phyloP scores from a whole-genome alignment of 2,329 filamentous ascomycete species.

The Westerdykella aurantiaca region DNA sequence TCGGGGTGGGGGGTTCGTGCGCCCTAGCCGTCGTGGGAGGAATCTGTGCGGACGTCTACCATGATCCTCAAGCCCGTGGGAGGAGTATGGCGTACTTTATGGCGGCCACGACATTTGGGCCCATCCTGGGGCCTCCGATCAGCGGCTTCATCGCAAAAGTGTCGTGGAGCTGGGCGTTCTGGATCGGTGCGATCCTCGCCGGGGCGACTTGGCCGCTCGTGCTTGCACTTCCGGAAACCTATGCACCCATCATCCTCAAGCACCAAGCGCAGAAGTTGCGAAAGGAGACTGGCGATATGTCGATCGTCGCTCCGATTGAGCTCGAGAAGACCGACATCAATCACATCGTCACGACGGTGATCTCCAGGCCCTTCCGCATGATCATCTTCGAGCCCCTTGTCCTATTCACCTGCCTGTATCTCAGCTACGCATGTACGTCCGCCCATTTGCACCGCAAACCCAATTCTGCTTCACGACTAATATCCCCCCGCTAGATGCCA shows the following conservation, averaged over 20 bases:
- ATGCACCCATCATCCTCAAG: conserved; percentile 41
- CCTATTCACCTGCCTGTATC: conserved; percentile 62
- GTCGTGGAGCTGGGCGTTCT: conserved; percentile 66
- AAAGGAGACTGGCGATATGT: conserved; percentile 48
- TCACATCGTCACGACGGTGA: conserved; percentile 61
- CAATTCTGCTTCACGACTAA: not conserved
- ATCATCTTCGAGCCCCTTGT: conserved; percentile 69
- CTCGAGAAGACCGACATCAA: conserved; percentile 54
- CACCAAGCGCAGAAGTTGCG: conserved; percentile 54
- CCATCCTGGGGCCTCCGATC: conserved; percentile 60
- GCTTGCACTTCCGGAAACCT: conserved; percentile 54
- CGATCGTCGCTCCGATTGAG: conserved; percentile 57
- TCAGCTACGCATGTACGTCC: conserved; percentile 53
- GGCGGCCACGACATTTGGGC: conserved; percentile 61
- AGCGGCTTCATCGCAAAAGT: conserved; percentile 58
- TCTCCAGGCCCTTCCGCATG: conserved; percentile 69
- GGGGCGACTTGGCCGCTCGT: conserved; percentile 56
- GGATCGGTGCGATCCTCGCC: conserved; percentile 64
- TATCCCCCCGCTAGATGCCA: conserved; percentile 33
- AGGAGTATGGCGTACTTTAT: conserved; percentile 60
- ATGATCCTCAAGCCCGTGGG: conserved; percentile 50
- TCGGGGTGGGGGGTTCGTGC: conserved; percentile 41
- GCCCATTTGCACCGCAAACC: not conserved
- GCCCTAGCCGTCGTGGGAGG: conserved; percentile 56
- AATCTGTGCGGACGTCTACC: conserved; percentile 62